A percentile compares a stretch with the other conserved stretches of the same genome.
Evolutionary conservation across 345 rosid species (phyloP).

Genomic region (Syzygium aqueum): DNA sequence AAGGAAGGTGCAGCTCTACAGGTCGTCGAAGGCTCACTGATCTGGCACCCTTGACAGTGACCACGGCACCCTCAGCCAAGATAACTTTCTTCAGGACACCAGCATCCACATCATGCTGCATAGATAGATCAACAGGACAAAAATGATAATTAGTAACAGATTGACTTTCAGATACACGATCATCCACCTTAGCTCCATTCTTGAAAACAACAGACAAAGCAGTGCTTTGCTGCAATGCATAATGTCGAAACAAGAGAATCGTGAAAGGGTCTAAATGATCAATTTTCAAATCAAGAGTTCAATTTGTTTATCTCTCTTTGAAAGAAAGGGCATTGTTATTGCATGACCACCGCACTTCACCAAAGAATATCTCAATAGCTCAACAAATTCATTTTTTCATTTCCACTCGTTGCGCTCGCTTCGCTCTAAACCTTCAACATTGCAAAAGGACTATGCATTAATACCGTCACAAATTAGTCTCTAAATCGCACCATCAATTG

Average conservation of each 20-base stretch:
- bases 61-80: constrained; percentile 85
- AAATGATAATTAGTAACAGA: background rate
- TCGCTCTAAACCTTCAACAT: background rate
- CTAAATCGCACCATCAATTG: background rate
- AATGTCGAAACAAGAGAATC: background rate
- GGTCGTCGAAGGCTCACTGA: constrained; percentile 90
- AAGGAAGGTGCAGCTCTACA: constrained; percentile 69
- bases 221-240: background rate
- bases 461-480: background rate
- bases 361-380: background rate
- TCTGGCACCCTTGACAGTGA: constrained; percentile 90
- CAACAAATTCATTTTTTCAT: background rate
- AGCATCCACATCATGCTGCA: constrained; percentile 98
- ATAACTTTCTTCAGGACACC: constrained; percentile 87
- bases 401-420: background rate
- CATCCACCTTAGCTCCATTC: background rate
- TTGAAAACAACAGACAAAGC: background rate
- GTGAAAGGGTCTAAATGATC: background rate
- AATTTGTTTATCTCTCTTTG: background rate
- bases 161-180: background rate
- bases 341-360: background rate
- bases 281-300: background rate
- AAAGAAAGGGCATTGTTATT: background rate
- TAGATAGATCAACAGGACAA: background rate
- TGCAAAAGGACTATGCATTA: background rate